Percentiles rank a stretch among this genome's conserved stretches.
Evolutionary conservation across 2,329 filamentous ascomycete genomes (phyloP).

Genomic region (Sclerotinia subarctica): DNA sequence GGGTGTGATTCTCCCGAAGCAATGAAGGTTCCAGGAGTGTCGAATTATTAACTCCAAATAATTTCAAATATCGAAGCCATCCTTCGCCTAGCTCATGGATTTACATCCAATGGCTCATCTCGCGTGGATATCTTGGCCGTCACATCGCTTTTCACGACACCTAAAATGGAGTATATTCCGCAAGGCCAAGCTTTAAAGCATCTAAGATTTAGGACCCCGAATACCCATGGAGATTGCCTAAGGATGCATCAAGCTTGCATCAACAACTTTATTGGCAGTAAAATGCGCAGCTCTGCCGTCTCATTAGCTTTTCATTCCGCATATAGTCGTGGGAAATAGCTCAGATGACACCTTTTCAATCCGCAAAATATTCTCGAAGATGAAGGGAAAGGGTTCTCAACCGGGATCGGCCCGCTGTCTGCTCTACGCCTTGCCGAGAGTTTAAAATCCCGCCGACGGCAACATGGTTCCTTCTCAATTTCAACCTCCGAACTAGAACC

Average conservation of each 20-base stretch:
- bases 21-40: not conserved
- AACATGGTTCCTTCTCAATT: not conserved
- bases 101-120: constrained; percentile 1
- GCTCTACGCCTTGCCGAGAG: not conserved
- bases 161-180: not conserved
- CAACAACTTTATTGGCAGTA: not conserved
- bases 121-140: not conserved
- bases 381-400: not conserved
- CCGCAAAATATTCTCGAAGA: not conserved
- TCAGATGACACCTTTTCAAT: constrained; percentile 1
- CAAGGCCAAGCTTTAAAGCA: not conserved
- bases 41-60: not conserved
- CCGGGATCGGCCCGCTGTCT: not conserved
- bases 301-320: not conserved
- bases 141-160: not conserved
- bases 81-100: constrained; percentile 3
- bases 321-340: not conserved
- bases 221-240: not conserved
- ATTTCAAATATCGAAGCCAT: constrained; percentile 2
- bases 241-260: constrained; percentile 3
- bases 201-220: not conserved
- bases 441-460: not conserved
- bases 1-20: constrained; percentile 3
- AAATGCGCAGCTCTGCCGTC: constrained; percentile 9
- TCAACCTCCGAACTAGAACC: not conserved